Evolutionary conservation across 352 stramenopile genomes (phyloP).

Genomic region (Pythium folliculosum): DNA sequence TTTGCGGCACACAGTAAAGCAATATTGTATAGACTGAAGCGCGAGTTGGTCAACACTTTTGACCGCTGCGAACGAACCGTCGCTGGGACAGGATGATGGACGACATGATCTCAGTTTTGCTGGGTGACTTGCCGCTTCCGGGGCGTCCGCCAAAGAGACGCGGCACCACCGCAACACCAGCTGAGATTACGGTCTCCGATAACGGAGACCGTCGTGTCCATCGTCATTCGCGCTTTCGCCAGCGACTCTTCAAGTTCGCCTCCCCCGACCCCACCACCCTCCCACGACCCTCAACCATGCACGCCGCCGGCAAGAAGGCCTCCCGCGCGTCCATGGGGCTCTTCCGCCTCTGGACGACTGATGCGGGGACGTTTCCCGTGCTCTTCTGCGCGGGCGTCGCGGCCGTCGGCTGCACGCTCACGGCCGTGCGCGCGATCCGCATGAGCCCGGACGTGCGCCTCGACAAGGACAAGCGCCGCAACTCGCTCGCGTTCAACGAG

Average conservation of each 20-base stretch:
- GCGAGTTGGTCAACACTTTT: slow-evolving; percentile 9
- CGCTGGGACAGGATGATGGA: slow-evolving; percentile 1
- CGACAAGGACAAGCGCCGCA: slow-evolving; percentile 42
- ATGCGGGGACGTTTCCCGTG: slow-evolving; percentile 49
- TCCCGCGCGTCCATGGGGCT: slow-evolving; percentile 38
- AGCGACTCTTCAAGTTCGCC: slow-evolving; percentile 13
- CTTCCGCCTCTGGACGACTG: slow-evolving; percentile 54
- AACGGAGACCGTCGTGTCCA: not conserved
- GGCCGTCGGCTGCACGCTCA: slow-evolving; percentile 33
- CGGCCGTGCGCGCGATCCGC: slow-evolving; percentile 33
- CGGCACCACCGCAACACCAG: not conserved
- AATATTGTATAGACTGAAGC: too few relatives aligned
- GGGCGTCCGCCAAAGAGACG: not conserved
- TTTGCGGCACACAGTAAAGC: not conserved
- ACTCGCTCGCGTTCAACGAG: slow-evolving; percentile 37
- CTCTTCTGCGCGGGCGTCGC: slow-evolving; percentile 44
- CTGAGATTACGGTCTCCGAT: slow-evolving; percentile 3
- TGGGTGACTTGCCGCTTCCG: slow-evolving; percentile 6
- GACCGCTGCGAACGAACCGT: not conserved
- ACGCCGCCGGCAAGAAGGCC: slow-evolving; percentile 23
- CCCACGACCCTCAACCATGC: slow-evolving; percentile 7
- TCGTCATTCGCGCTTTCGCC: slow-evolving; percentile 31
- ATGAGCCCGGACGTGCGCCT: slow-evolving; percentile 45
- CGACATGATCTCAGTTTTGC: slow-evolving; percentile 4
- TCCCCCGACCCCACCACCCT: not conserved